These are phyloP conservation scores for Cercospora sp. DNA, from an alignment of 2,329 filamentous ascomycete species.

Conservation along the genomic window DNA sequence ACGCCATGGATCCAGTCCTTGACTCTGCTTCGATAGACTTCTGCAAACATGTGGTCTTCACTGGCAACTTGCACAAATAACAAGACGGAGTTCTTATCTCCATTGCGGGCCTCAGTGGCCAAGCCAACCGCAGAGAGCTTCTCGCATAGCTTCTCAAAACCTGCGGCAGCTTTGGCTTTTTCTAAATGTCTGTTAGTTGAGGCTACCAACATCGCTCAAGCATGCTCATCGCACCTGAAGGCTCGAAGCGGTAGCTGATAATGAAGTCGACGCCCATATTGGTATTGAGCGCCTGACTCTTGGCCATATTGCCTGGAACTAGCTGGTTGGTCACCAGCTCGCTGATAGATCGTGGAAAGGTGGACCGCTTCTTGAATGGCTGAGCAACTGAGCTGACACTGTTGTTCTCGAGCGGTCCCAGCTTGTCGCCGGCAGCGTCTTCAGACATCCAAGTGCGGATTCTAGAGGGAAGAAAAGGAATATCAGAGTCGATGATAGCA, in stretches of 20 bases:
- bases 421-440: slow-evolving; percentile 21
- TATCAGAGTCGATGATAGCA: background rate
- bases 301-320: slow-evolving; percentile 37
- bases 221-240: slow-evolving; percentile 54
- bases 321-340: slow-evolving; percentile 36
- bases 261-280: slow-evolving; percentile 85
- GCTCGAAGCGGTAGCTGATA: slow-evolving; percentile 72
- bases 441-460: slow-evolving; percentile 20
- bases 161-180: slow-evolving; percentile 66
- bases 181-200: slow-evolving; percentile 50
- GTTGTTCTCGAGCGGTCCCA: slow-evolving; percentile 12
- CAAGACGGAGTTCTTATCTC: slow-evolving; percentile 71
- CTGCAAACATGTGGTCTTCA: slow-evolving; percentile 69
- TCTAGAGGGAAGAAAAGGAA: background rate
- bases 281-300: slow-evolving; percentile 41
- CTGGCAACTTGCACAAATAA: slow-evolving; percentile 82
- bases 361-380: slow-evolving; percentile 25
- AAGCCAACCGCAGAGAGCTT: slow-evolving; percentile 77
- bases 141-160: slow-evolving; percentile 76
- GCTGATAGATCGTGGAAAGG: slow-evolving; percentile 31
- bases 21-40: slow-evolving; percentile 77
- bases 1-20: slow-evolving; percentile 94
- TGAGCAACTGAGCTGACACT: background rate
- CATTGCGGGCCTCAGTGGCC: slow-evolving; percentile 81
- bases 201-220: too few relatives aligned